Base-by-base conservation (phyloP, 768 basidiomycete genomes). In the Thelephora aurantiotincta region DNA sequence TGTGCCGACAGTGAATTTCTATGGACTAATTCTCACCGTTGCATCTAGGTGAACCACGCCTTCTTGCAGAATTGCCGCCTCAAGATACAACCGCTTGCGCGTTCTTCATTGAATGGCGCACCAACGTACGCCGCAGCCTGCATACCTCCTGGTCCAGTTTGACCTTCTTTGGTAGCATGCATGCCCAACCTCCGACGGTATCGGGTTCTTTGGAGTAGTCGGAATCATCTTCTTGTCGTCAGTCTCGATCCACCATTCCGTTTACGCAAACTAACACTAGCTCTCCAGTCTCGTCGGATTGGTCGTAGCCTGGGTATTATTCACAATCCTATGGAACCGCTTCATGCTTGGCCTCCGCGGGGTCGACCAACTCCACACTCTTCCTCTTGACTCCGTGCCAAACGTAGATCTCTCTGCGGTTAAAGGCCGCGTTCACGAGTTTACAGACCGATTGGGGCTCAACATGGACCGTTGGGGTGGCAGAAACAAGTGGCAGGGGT, bases 51-150 rank as follows among this genome's bases (percentile, higher is more conserved):
- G 59, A 60, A 41, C 77, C 78, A 6, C 56, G 64, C 13, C 68
- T 92, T 3, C 61, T 88, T 2, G 79, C 75, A 1, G 77, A 82
- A 44, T 73, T 89, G 19, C 84, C 84, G 4, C 75, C 77, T 6
- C 72, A 75, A 13, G 77, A 82, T 33, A 73, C 80, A 7, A 58
- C 57, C 22, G 77, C 76, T n/a, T 93, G 90, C 60, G 73, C 78
- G 11, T 91, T 80, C 58, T 74, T 83, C 49, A 63, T 93, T 35
- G 87, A 92, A 65, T 93, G 90, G 90, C 68, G 72, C 48, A 90
- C 84, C 4, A 78, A 77, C 54, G 88, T 90, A 53, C 56, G 75
- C 61, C 13, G 19, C 48, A 37, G 44, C 30, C 26, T 44, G 7
- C 30, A 6, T 16, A 11, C 19, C 22, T 7, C 14, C 19, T 18